Base-by-base conservation (phyloP, 164 flowering plant genomes). In the Tetrastigma voinierianum region DNA sequence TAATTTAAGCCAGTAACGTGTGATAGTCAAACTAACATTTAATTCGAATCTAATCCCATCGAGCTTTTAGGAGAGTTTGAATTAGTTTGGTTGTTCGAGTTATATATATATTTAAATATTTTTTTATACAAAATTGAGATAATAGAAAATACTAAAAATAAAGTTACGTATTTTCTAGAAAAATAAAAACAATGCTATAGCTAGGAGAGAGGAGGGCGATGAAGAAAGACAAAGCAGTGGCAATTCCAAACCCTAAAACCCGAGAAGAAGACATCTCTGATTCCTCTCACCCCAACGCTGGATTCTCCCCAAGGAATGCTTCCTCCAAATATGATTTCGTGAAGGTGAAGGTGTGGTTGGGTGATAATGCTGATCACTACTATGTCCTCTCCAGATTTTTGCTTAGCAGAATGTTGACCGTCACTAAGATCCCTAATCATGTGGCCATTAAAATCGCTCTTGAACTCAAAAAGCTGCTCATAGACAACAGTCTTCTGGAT, bases 361-460 rank as follows among this genome's bases (percentile, higher is more conserved):
- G 98, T 15, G 97, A 90, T 68, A 87, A 94, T 72, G 97, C 96
- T 2, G 97, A 94, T 84, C 98, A 91, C 77, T 95, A 95, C 72
- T 95, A 95, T 60, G 97, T 95, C 40, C 83, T 95, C 7, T 95
- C 97, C 59, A 82, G 98, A 72, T 91, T 95, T 73, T 83, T 95
- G 71, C 91, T 91, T 60, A 90, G 98, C 81, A 83, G 96, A 79
- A 95, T 92, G 98, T 63, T 95, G 20, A 95, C 98, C 49, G 98
- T 95, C 52, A 95, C 97, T 13, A 95, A 95, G 98, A 95, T 95
- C 18, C 98, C 98, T 16, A 95, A 95, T 84, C 97, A 95, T 70
- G 97, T 92, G 43, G 98, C 97, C 9, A 78, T 95, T 57, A 95
- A 91, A 75, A 92, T 95, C 62, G 96, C 98, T 59, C 86, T 95